These are phyloP conservation scores for Collybiopsis luxurians DNA, from an alignment of 768 basidiomycete species.

Conservation along the genomic window DNA sequence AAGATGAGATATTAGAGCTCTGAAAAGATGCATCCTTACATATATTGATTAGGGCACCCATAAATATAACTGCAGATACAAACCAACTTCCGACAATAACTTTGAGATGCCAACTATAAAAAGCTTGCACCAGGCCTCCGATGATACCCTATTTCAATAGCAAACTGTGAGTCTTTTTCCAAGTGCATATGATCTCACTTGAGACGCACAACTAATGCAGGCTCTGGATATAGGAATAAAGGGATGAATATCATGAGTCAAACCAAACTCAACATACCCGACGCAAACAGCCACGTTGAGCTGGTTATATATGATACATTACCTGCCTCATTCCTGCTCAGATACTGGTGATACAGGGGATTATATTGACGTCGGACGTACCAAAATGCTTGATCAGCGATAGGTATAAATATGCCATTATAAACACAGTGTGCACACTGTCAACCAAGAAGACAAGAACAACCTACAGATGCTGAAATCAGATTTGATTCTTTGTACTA, in stretches of 20 bases:
- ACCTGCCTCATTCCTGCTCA: not conserved
- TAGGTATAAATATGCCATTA: slow-evolving; percentile 7
- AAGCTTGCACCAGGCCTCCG: slow-evolving; percentile 7
- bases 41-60: not conserved
- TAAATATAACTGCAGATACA: not conserved
- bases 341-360: too few relatives aligned
- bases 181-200: too few relatives aligned
- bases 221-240: too few relatives aligned
- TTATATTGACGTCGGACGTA: not conserved
- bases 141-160: slow-evolving; percentile 4
- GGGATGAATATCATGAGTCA: too few relatives aligned
- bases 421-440: slow-evolving; percentile 6
- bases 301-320: not conserved
- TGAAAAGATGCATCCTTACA: not conserved
- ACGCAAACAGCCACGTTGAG: slow-evolving; percentile 1
- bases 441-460: not conserved
- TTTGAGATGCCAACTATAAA: slow-evolving; percentile 2
- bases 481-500: too few relatives aligned
- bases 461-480: not conserved
- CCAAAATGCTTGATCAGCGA: slow-evolving; percentile 9
- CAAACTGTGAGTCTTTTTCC: too few relatives aligned
- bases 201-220: not conserved
- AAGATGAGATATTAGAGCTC: too few relatives aligned
- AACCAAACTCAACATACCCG: not conserved
- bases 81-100: not conserved